Evolutionary conservation across 768 basidiomycete species (phyloP), one percentile per base, ranked within the genome.

Genomic region (Kwoniella sp.): DNA sequence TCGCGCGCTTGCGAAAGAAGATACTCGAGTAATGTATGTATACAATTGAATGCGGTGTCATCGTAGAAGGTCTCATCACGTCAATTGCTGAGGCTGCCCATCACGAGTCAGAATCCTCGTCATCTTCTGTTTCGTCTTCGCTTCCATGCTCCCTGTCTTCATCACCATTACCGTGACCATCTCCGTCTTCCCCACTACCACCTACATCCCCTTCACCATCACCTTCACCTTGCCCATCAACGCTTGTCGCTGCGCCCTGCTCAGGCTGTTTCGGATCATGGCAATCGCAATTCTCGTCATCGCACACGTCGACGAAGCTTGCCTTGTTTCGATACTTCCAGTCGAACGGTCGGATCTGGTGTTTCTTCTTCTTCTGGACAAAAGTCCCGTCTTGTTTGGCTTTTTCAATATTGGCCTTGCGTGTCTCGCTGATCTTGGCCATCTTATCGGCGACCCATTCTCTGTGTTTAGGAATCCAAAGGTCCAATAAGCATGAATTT

Each of bases 361-460:
- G 45, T 26, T 58, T 61, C 25, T 29, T 58, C 37, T 58, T 63
- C 45, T 56, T 51, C 25, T n/a, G 9, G 13, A 41, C 50, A 23
- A 45, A 58, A 7, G 64, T 66, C 1, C 65, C 66, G 17, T 61
- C 51, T 20, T 41, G 26, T 26, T 38, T 55, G 29, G 66, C 66
- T 63, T 63, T 57, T 15, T 53, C 61, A 20, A 48, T 63, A 20
- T 58, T 63, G 1, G 45, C 55, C 29, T 58, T 26, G 12, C 56
- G 55, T 4, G 55, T 64, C 47, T 58, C 22, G 22, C 7, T 25
- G 0, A 13, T 17, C 37, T 58, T 64, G 15, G 30, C 50, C 1
- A n/a, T 47, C 38, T 48, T 63, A 15, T 52, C 45, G 17, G 34
- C 11, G 13, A 30, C 26, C 26, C 41, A 20, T 13, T 50, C 9